phyloP scores from a whole-genome alignment of 116 monocot species.

The Trichopus zeylanicus region DNA sequence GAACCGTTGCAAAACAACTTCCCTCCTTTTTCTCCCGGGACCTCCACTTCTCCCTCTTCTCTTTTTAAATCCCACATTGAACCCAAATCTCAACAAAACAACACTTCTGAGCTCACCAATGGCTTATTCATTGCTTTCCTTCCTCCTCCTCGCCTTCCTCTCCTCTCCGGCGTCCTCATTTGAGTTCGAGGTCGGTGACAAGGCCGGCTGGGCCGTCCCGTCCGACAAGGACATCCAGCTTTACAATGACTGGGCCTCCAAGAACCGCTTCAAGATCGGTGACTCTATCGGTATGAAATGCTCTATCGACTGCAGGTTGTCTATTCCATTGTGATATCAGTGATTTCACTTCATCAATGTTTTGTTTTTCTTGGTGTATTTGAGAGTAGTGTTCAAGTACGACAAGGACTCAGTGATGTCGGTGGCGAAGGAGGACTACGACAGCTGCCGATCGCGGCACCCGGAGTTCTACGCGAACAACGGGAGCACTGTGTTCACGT shows the following conservation, averaged over 20 bases:
- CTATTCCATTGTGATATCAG: not conserved
- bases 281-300: slow-evolving; percentile 24
- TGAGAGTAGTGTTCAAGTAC: slow-evolving; percentile 8
- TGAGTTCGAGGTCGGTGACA: slow-evolving; percentile 34
- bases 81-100: not conserved
- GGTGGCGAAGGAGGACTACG: slow-evolving; percentile 10
- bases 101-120: not conserved
- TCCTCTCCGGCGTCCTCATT: not conserved
- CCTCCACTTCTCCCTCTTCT: slow-evolving; percentile 2
- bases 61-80: not conserved
- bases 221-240: slow-evolving; percentile 16
- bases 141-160: not conserved
- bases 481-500: slow-evolving; percentile 1
- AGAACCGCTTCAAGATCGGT: slow-evolving; percentile 34
- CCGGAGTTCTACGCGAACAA: slow-evolving; percentile 10
- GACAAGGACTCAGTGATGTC: slow-evolving; percentile 12
- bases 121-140: not conserved
- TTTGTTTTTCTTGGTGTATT: not conserved
- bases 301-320: not conserved
- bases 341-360: not conserved
- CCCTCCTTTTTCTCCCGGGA: not conserved
- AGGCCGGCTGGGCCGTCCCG: slow-evolving; percentile 23
- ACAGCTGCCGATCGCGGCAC: slow-evolving; percentile 8
- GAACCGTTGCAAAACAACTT: not conserved
- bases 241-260: slow-evolving; percentile 42